Evolutionary conservation across 768 basidiomycete genomes (phyloP), one percentile per base, ranked within the genome.

Genomic region (Trametopsis cervina): DNA sequence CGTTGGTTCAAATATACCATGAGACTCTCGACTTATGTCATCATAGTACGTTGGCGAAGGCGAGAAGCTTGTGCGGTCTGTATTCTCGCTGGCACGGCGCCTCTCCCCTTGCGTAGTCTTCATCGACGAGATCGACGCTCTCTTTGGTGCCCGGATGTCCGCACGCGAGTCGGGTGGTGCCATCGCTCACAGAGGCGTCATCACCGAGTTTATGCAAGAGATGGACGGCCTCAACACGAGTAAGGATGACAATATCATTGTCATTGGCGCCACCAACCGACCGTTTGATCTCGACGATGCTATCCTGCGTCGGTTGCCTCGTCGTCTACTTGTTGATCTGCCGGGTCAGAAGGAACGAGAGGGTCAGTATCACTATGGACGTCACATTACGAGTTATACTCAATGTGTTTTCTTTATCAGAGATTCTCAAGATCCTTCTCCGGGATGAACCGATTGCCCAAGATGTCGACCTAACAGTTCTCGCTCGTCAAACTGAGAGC

Each of bases 121-220:
- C 70, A 68, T 97, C 50, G 93, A 97, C 63, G 93, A 97, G 65
- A 87, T 95, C 44, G 93, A 97, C 57, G 87, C 93, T 1, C 75
- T 97, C 4, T 91, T 96, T 57, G 88, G 89, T 35, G 89, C 91
- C 37, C 83, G 93, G 18, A 75, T 80, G 58, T 84, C 88, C 13
- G 76, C 77, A 2, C 76, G 85, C 10, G 85, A 88, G 44, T 82
- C 81, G 35, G 88, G 85, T 7, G 82, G 90, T 46, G 81, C 80
- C 11, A 76, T 86, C 57, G 89, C 90, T 4, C 91, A 95, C 58
- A 75, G 91, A 35, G 86, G 89, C 39, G 80, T 94, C 44, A 85
- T 89, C 61, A 92, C 89, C 9, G 88, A 93, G 64, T 91, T 91
- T 63, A 91, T 93, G 89, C 88, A 89, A 60, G 91, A 95, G 63